These are phyloP conservation scores for Dendrobium officinale DNA, from an alignment of 106 monocot genomes.

Conservation along the genomic window DNA sequence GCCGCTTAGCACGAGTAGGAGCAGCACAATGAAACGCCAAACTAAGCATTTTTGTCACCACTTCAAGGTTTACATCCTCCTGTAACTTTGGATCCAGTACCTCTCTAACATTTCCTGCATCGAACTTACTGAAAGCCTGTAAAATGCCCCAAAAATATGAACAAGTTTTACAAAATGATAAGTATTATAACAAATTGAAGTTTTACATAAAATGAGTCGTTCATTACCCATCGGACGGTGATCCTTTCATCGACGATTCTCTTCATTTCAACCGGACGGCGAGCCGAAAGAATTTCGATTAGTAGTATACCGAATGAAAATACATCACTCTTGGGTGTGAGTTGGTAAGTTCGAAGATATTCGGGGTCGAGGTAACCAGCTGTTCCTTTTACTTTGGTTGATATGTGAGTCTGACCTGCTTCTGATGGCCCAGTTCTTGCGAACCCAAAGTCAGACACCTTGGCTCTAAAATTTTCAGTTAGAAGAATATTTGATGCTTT, in stretches of 20 bases:
- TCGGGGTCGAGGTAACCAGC: conserved; percentile 15
- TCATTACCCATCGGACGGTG: conserved; percentile 12
- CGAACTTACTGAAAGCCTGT: conserved; percentile 10
- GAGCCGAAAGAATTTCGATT: conserved; percentile 11
- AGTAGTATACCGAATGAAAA: conserved; percentile 16
- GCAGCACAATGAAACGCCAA: conserved; percentile 19
- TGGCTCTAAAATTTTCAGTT: conserved; percentile 11
- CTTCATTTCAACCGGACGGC: conserved; percentile 17
- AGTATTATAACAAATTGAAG: not conserved
- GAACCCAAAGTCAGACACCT: conserved; percentile 17
- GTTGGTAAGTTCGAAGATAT: conserved; percentile 9
- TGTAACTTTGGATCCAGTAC: conserved; percentile 7
- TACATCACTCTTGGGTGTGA: conserved; percentile 16
- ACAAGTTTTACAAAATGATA: not conserved
- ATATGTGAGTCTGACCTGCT: conserved; percentile 14
- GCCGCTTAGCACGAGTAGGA: conserved; percentile 11
- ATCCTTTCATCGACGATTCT: conserved; percentile 9
- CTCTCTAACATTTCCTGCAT: conserved; percentile 12
- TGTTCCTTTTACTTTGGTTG: conserved; percentile 12
- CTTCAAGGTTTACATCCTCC: conserved; percentile 4
- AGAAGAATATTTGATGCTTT: conserved; percentile 18
- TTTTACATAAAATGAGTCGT: not conserved
- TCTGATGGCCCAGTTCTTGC: conserved; percentile 11
- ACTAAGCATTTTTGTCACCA: conserved; percentile 11
- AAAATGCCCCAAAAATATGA: not conserved